These are phyloP conservation scores for Thraustotheca clavata DNA, from an alignment of 352 stramenopile genomes.

Conservation along the genomic window DNA sequence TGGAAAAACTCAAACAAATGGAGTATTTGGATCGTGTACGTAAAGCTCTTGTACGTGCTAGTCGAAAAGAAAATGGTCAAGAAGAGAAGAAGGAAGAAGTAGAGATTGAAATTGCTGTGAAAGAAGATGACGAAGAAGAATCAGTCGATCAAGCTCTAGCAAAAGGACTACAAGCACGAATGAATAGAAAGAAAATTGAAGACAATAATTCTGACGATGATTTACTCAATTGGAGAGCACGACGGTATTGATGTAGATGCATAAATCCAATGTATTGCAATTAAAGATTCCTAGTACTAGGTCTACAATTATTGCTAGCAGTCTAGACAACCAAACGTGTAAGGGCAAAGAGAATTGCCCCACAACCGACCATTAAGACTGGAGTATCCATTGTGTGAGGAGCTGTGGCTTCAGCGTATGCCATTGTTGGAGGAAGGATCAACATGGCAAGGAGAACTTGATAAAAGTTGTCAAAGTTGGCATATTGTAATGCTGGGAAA, in stretches of 20 bases:
- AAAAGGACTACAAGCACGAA: background rate
- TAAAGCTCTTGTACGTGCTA: constrained; percentile 35
- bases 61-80: background rate
- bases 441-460: constrained; percentile 76
- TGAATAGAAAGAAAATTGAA: background rate
- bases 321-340: constrained; percentile 47
- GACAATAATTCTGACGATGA: constrained; percentile 8
- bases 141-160: background rate
- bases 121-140: background rate
- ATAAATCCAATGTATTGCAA: constrained; percentile 3
- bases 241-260: background rate
- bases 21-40: constrained; percentile 56
- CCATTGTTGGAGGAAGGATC: constrained; percentile 67
- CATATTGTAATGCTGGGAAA: constrained; percentile 77
- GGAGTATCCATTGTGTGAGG: constrained; percentile 83
- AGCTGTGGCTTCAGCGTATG: constrained; percentile 75
- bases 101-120: background rate
- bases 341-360: constrained; percentile 69
- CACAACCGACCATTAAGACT: constrained; percentile 74
- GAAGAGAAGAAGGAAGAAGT: constrained; percentile 1
- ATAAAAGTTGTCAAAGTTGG: constrained; percentile 53
- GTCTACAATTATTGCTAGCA: constrained; percentile 23
- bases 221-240: constrained; percentile 15
- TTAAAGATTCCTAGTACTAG: background rate
- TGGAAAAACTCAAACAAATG: constrained; percentile 56